phyloP scores from a whole-genome alignment of 805 yeast genomes.

The Ogataea degrootiae region DNA sequence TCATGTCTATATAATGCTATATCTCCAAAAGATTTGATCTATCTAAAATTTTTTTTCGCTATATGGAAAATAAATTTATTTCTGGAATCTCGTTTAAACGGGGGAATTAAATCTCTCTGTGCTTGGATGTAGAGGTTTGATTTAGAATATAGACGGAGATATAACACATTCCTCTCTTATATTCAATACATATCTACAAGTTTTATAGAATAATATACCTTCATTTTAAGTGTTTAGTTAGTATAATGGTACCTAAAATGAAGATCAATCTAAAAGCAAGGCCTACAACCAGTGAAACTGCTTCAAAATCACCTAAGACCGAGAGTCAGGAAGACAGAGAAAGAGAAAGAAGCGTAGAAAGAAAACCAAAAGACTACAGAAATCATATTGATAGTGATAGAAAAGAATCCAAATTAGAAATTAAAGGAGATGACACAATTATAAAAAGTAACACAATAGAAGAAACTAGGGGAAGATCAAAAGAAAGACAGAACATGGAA shows the following conservation, averaged over 20 bases:
- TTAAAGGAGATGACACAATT: not conserved
- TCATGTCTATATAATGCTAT: too few relatives aligned
- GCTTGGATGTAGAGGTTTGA: too few relatives aligned
- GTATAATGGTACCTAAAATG: constrained; percentile 15
- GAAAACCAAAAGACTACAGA: constrained; percentile 8
- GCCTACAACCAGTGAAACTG: not conserved
- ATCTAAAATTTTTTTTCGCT: too few relatives aligned
- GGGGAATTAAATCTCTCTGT: too few relatives aligned
- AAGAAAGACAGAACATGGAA: constrained; percentile 1
- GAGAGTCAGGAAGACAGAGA: not conserved
- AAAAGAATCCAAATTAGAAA: not conserved
- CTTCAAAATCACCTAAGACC: not conserved
- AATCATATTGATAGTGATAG: constrained; percentile 16
- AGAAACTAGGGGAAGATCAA: constrained; percentile 3
- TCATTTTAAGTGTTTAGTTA: not conserved
- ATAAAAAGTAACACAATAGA: not conserved
- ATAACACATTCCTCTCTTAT: too few relatives aligned
- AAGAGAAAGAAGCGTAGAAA: constrained; percentile 21
- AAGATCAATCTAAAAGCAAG: constrained; percentile 16
- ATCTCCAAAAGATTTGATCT: too few relatives aligned
- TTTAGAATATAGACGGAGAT: too few relatives aligned
- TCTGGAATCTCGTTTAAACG: too few relatives aligned
- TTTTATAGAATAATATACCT: too few relatives aligned
- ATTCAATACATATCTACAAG: too few relatives aligned
- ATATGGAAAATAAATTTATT: too few relatives aligned